Conservation (phyloP, 1,284 basidiomycete genomes). For the Waitea zeae region DNA sequence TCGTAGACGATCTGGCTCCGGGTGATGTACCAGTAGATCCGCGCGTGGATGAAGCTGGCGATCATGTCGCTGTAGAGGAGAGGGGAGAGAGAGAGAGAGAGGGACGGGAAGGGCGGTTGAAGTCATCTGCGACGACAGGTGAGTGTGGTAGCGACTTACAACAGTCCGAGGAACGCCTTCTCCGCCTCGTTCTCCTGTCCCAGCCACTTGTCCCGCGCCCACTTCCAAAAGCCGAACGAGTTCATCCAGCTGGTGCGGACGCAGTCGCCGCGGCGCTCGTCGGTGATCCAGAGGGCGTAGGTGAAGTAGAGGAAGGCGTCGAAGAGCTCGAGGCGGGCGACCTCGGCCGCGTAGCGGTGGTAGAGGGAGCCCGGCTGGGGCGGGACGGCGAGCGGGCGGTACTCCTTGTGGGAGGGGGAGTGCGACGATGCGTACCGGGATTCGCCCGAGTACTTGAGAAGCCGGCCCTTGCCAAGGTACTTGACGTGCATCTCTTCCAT, state of each 20-base stretch:
- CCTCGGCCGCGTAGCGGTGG: slow-evolving; percentile 49
- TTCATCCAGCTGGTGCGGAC: slow-evolving; percentile 41
- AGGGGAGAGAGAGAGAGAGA: no score
- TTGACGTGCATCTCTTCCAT: slow-evolving; percentile 38
- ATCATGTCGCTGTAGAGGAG: slow-evolving; percentile 65
- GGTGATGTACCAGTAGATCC: slow-evolving; percentile 33
- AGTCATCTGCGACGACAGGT: slow-evolving; percentile 9
- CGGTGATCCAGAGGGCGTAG: slow-evolving; percentile 55
- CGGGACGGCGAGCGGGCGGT: slow-evolving; percentile 39
- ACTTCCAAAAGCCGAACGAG: slow-evolving; percentile 41
- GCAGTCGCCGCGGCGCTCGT: slow-evolving; percentile 32
- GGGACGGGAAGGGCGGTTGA: slow-evolving; percentile 14
- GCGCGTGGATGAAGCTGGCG: slow-evolving; percentile 47
- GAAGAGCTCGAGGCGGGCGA: slow-evolving; percentile 56
- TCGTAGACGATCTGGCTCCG: slow-evolving; percentile 24
- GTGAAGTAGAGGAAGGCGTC: slow-evolving; percentile 60
- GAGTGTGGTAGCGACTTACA: slow-evolving; percentile 42
- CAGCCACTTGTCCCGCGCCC: slow-evolving; percentile 52
- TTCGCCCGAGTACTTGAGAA: slow-evolving; percentile 61
- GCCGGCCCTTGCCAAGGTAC: slow-evolving; percentile 42
- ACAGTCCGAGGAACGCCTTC: slow-evolving; percentile 55
- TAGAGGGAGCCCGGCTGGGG: slow-evolving; percentile 46
- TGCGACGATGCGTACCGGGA: slow-evolving; percentile 57
- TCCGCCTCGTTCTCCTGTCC: slow-evolving; percentile 43
- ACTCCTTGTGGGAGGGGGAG: slow-evolving; percentile 41